Conservation (phyloP, 75 land plant genomes). For the Selaginella moellendorffii region DNA sequence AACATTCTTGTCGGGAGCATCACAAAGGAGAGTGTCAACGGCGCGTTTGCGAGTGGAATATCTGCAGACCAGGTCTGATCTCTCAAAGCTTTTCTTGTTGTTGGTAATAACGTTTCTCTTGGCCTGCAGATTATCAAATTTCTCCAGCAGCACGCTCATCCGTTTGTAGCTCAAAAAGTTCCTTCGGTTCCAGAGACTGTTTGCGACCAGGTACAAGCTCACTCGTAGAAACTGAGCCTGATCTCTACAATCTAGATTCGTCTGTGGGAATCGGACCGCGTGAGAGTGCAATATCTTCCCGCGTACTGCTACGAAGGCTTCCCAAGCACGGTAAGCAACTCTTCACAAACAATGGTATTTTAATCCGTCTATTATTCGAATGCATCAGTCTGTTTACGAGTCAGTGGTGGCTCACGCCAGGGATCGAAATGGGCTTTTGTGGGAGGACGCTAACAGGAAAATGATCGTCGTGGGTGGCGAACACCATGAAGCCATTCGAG, state of each 20-base stretch:
- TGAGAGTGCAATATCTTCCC: constrained; percentile 50
- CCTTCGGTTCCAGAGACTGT: constrained; percentile 98
- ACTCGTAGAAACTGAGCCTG: neutral
- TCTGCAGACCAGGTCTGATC: constrained; percentile 63
- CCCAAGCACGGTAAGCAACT: constrained; percentile 50
- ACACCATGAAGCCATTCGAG: constrained; percentile 52
- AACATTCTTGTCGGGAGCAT: constrained; percentile 80
- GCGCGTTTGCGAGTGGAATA: constrained; percentile 84
- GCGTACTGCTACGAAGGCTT: constrained; percentile 78
- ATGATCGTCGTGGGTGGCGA: constrained; percentile 65
- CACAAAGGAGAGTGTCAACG: constrained; percentile 88
- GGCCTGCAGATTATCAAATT: constrained; percentile 66
- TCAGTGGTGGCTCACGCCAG: constrained; percentile 59
- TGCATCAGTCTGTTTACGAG: constrained; percentile 61
- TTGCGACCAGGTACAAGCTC: constrained; percentile 57
- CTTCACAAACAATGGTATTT: neutral
- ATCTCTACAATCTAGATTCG: constrained; percentile 41
- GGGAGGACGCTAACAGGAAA: constrained; percentile 54
- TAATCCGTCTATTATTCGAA: no score
- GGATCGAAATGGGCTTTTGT: constrained; percentile 56
- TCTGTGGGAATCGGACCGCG: constrained; percentile 76
- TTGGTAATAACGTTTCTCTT: neutral
- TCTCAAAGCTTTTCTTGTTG: neutral
- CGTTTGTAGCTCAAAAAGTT: constrained; percentile 64
- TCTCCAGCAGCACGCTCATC: constrained; percentile 89